Evolutionary conservation across 192 early-diverging fungal species (phyloP).

Genomic region (Rhizophagus clarus): DNA sequence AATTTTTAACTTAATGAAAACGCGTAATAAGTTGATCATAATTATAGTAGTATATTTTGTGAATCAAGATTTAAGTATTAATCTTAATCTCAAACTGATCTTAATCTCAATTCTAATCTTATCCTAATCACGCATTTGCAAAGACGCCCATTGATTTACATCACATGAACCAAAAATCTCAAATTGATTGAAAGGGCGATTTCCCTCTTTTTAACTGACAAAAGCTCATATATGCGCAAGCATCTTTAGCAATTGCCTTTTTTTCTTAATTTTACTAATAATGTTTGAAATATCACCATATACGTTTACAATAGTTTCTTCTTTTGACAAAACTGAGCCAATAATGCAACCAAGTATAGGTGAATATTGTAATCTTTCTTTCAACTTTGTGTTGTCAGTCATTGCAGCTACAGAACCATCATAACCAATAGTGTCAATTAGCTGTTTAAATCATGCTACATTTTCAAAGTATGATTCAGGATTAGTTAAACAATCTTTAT

Average conservation of each 20-base stretch:
- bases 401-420: slow-evolving; percentile 43
- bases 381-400: slow-evolving; percentile 26
- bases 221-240: too few relatives aligned
- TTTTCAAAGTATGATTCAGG: slow-evolving; percentile 33
- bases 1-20: too few relatives aligned
- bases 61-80: too few relatives aligned
- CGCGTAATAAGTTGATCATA: too few relatives aligned
- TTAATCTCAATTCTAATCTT: too few relatives aligned
- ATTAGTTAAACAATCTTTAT: slow-evolving; percentile 33
- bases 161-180: too few relatives aligned
- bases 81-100: too few relatives aligned
- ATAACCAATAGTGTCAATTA: slow-evolving; percentile 28
- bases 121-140: too few relatives aligned
- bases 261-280: slow-evolving; percentile 43
- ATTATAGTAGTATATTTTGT: too few relatives aligned
- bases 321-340: not conserved
- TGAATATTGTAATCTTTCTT: slow-evolving; percentile 51
- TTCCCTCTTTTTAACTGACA: too few relatives aligned
- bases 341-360: slow-evolving; percentile 63
- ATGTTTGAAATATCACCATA: not conserved
- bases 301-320: not conserved
- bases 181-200: too few relatives aligned
- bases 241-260: slow-evolving; percentile 35
- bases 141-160: too few relatives aligned
- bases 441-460: slow-evolving; percentile 38